Evolutionary conservation across 805 yeast species (phyloP).

Genomic region (Hanseniaspora lachancei): DNA sequence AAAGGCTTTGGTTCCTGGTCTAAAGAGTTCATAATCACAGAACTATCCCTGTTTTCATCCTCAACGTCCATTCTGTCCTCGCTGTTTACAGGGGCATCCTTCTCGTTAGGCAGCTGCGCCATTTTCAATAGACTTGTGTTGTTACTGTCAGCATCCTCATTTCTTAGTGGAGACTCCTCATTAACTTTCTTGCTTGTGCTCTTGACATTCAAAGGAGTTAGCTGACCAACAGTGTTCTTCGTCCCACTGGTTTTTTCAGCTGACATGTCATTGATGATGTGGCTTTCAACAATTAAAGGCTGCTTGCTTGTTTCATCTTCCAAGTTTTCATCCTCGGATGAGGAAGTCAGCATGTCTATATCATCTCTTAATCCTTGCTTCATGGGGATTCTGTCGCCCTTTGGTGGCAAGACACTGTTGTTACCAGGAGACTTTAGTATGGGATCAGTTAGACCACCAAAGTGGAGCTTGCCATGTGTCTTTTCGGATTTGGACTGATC

Average conservation of each 20-base stretch:
- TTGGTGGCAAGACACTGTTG: conserved; percentile 22
- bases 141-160: conserved; percentile 12
- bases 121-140: conserved; percentile 16
- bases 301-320: conserved; percentile 12
- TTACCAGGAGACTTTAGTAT: conserved; percentile 19
- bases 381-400: conserved; percentile 27
- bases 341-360: conserved; percentile 14
- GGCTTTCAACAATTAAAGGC: background rate
- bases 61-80: conserved; percentile 15
- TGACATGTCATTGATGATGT: background rate
- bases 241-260: background rate
- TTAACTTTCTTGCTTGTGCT: conserved; percentile 23
- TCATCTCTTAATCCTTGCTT: conserved; percentile 20
- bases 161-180: conserved; percentile 17
- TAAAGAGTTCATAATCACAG: conserved; percentile 9
- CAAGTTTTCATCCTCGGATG: conserved; percentile 18
- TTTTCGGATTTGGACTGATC: background rate
- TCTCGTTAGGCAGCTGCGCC: conserved; percentile 24
- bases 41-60: conserved; percentile 13
- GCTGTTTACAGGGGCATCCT: conserved; percentile 21
- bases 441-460: conserved; percentile 5
- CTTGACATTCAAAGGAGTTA: conserved; percentile 26
- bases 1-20: conserved; percentile 13
- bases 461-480: conserved; percentile 9
- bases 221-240: conserved; percentile 16